Base-by-base conservation (phyloP, 768 basidiomycete genomes). In the Podaxis sp. region DNA sequence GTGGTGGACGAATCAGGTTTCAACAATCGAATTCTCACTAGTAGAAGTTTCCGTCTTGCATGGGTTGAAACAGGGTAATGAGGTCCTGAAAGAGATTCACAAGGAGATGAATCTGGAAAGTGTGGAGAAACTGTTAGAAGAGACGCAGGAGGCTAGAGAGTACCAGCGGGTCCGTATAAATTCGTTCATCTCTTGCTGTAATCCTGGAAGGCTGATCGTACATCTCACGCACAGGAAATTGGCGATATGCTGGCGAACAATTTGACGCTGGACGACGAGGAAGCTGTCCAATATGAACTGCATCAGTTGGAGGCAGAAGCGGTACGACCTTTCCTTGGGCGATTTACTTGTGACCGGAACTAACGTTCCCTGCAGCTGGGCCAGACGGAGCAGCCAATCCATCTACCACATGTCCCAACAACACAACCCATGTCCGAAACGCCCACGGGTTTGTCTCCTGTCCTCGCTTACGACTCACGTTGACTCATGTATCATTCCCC, bases 1-100 rank as follows among this genome's bases (percentile, higher is more conserved):
- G 40, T 7, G 8, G 2, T 42, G 6, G 13, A 39, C 17, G 33
- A 33, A 33, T 33, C 69, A 99, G 96, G 95, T 98, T 26, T 92
- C 94, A 3, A 92, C 90, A 0, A 97, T 99, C 69, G 97, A 99
- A 73, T 99, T 97, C 78, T 95, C 97, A 6, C 81, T 96, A 54
- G 87, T 99, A 22, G 93, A 99, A 74, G 87, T 92, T 51, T 95
- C 95, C 2, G 92, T 99, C 9, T 71, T 99, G 38, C 93, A 94
- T 72, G 97, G 96, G 7, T 77, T 99, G 49, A 86, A 93, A 73
- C 94, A 95, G 76, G 97, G 97, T 2, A 98, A 91, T 68, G 90
- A 92, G 33, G 95, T 98, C 1, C 79, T 99, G 51, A 94, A 91
- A 73, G 88, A 97, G 75, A 90, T 99, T 15, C 95, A 99, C 74